Base-by-base conservation (phyloP, 192 early-diverging fungal species). In the Lobosporangium transversale region DNA sequence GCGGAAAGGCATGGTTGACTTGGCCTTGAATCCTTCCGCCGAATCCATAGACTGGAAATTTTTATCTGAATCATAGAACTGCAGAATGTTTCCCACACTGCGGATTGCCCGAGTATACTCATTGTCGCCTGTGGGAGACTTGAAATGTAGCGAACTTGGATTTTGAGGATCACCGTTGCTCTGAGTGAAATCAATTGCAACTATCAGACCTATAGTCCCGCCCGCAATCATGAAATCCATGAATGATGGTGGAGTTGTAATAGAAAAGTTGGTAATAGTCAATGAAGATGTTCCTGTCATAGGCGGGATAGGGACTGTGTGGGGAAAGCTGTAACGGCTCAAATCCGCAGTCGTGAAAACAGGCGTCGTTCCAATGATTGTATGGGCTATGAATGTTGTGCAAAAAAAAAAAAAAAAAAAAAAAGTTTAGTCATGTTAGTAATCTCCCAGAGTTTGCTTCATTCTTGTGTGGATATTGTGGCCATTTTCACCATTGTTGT, bases 121-220 rank as follows among this genome's bases (percentile, higher is more conserved):
- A 54, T 88, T 88, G 32, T 65, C 57, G 10, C 45, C 62, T 15
- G 26, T 63, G 15, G 62, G 61, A 37, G 48, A 55, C 33, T 58
- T 79, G 58, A 59, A 88, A 52, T 88, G 87, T 18, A 88, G 79
- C 15, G 81, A 83, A 0, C 53, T 50, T 1, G 81, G 81, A 26
- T 53, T 26, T 14, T 36, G 27, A 21, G 83, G 85, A 33, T 79
- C 68, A 1, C 85, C 85, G 33, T 88, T 88, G 20, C 81, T 83
- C 31, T 54, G 69, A 1, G 87, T 88, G 55, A 88, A 88, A 51
- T 88, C 87, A 50, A 88, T 76, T 9, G 86, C 86, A 3, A 86
- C 80, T 6, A 66, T 61, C 6, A 88, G 65, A 24, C 66, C 66
- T 29, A 88, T 49, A 30, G 80, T 62, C 1, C 79, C 83, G 9